Conservation (phyloP, 306 rosid genomes). For the Citrullus mucosospermus region DNA sequence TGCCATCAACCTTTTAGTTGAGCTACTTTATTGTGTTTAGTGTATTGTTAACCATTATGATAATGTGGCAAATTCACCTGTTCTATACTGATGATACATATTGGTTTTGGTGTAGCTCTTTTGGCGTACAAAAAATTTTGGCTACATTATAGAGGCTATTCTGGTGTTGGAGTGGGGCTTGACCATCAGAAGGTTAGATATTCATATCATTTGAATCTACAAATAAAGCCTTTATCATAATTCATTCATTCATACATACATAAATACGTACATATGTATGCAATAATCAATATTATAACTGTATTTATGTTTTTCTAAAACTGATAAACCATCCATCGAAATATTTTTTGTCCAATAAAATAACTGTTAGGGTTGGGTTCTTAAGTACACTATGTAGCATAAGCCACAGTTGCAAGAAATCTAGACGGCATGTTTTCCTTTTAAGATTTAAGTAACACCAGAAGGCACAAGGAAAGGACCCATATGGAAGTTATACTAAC, state of each 20-base stretch:
- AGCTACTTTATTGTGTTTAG: neutral
- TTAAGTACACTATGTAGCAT: too few relatives aligned
- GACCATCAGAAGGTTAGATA: constrained; percentile 64
- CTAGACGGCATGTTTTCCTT: neutral
- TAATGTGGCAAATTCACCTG: neutral
- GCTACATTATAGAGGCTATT: constrained; percentile 80
- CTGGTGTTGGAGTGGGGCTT: constrained; percentile 90
- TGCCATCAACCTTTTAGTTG: constrained; percentile 2
- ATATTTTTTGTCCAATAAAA: neutral
- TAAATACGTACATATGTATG: neutral
- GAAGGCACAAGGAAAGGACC: neutral
- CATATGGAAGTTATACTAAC: neutral
- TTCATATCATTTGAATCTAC: constrained; percentile 3
- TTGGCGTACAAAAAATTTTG: constrained; percentile 65
- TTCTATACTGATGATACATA: neutral
- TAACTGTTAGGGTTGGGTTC: neutral
- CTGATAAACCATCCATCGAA: neutral
- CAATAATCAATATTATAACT: neutral
- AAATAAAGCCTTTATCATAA: neutral
- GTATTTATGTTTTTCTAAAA: neutral
- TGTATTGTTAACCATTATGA: neutral
- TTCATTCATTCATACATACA: too few relatives aligned
- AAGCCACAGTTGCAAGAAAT: too few relatives aligned
- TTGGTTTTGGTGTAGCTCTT: constrained; percentile 39
- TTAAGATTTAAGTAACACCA: neutral